Evolutionary conservation across 306 rosid genomes (phyloP), one percentile per base, ranked within the genome.

Genomic region (Vigna nakashimae): DNA sequence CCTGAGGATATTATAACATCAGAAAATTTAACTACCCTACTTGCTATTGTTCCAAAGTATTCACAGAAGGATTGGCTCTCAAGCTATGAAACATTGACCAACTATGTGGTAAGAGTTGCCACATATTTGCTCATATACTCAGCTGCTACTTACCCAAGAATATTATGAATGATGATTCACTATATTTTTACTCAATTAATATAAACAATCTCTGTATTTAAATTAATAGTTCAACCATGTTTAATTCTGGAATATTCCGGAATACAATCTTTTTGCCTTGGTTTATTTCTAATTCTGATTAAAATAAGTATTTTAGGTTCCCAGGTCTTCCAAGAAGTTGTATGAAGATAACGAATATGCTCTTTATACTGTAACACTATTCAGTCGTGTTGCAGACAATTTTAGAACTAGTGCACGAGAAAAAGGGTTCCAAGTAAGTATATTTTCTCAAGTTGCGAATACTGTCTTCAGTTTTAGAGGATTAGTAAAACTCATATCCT

Each of bases 11-110:
- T 91, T 36, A 52, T 91, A 78, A 65, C 84, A 20, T 73, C 81
- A 59, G 71, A 69, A 63, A 42, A 83, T 79, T 65, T 79, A 53
- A 68, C 62, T n/a, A 68, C 79, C 76, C 76, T 79, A 14, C 78
- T 83, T 58, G 73, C 84, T 52, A 46, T 53, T 45, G 65, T 74
- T 80, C 89, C 89, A 7, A 91, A 91, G 90, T 91, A 91, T 62
- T 91, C 97, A 22, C 97, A 91, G 84, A 91, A 90, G 86, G 97
- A 91, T 73, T 90, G 97, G 94, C 85, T 90, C 56, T 88, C 94
- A 71, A 87, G 89, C 92, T 91, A 91, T 74, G 94, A 92, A 81
- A 92, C 96, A 36, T 79, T 92, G 87, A 87, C 97, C 65, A 88
- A 65, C 85, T 92, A 90, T 73, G 97, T 92, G 90, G 97, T 92